phyloP scores from a whole-genome alignment of 805 yeast species.

The Brettanomyces nanus region DNA sequence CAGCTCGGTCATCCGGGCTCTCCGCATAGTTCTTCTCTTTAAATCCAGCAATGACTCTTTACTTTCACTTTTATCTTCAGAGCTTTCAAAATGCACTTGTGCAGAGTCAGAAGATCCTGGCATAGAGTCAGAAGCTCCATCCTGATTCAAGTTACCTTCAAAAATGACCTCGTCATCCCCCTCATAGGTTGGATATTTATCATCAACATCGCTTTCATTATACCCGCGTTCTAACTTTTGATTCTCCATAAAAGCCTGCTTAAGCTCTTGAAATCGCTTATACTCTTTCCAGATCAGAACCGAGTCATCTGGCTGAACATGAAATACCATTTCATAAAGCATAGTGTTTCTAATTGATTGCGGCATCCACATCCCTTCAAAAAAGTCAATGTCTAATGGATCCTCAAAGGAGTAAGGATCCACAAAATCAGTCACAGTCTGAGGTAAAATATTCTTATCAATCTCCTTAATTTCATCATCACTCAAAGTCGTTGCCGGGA shows the following conservation, averaged over 20 bases:
- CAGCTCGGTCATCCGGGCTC: constrained; percentile 21
- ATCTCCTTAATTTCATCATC: constrained; percentile 36
- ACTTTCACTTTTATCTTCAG: neutral
- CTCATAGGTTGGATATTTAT: neutral
- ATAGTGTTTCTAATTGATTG: constrained; percentile 78
- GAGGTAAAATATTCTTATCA: constrained; percentile 27
- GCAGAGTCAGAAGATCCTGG: neutral
- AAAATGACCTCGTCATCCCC: neutral
- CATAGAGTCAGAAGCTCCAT: neutral
- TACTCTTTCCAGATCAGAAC: constrained; percentile 90
- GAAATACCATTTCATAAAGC: constrained; percentile 77
- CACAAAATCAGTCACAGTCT: constrained; percentile 35
- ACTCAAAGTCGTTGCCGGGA: constrained; percentile 30
- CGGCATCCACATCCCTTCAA: constrained; percentile 77
- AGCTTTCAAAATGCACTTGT: neutral
- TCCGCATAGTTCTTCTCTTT: constrained; percentile 15
- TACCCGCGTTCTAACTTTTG: constrained; percentile 14
- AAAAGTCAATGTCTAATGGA: constrained; percentile 76
- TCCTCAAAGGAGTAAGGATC: constrained; percentile 89
- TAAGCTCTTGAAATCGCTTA: constrained; percentile 56
- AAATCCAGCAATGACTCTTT: neutral
- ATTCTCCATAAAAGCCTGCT: constrained; percentile 41
- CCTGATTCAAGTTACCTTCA: neutral
- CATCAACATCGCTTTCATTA: neutral
- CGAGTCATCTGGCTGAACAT: constrained; percentile 88